Base-by-base conservation (phyloP, 306 rosid species). In the Trichosanthes cucumerina region DNA sequence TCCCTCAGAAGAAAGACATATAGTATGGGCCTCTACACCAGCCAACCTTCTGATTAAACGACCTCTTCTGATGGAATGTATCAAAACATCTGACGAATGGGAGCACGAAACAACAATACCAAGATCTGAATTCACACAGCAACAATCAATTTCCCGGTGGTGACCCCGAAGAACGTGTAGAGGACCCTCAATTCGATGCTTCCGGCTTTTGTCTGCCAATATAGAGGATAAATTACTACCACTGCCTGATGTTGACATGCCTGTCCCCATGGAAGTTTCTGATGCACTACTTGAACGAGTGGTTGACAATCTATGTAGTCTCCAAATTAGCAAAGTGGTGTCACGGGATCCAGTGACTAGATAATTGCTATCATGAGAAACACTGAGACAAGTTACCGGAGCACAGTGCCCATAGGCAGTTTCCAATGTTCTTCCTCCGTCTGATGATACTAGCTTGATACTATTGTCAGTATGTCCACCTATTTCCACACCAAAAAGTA, bases 401-500 rank as follows among this genome's bases (percentile, higher is more conserved):
- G 97, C 97, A 86, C 97, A 85, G 82, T 95, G 99, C 6, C 87
- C 99, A 83, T 81, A 83, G 49, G 97, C 99, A 58, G 92, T 91
- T 85, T 95, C 99, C 79, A 95, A 74, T 80, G 99, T 88, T 90
- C 86, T 91, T 80, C 97, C 97, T 80, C 97, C 97, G 80, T 91
- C 97, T 7, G 92, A 87, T 75, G 97, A 95, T 84, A 95, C 76
- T 76, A 95, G 78, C 87, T 88, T 89, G 81, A 95, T 83, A 86
- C 97, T 89, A 83, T 90, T 92, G 83, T 95, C 99, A 16, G 86
- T 89, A 80, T 95, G 99, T 49, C 99, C 97, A 81, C 99, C 99
- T 95, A 86, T 74, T 80, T 70, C 87, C 79, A 77, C 79, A 73
- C 70, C 56, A 81, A 80, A 86, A 75, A 38, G 28, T 77, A 66